Percentiles rank a stretch among this genome's conserved stretches.
Evolutionary conservation across 1,284 basidiomycete species (phyloP).

Genomic region (Laetiporus sulphureus): DNA sequence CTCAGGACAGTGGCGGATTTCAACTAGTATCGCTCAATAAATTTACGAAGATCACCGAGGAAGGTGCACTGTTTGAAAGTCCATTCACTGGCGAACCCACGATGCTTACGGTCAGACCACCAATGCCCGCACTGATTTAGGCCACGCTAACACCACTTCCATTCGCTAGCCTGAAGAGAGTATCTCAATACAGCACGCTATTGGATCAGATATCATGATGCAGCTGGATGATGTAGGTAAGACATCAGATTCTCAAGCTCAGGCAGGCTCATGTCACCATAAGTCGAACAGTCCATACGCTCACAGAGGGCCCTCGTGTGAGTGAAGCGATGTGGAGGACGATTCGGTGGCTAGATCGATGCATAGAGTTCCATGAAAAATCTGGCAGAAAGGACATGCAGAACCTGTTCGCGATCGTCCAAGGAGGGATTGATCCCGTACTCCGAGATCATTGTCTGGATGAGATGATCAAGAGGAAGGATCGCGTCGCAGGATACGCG

Average conservation of each 20-base stretch:
- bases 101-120: conserved; percentile 66
- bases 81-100: conserved; percentile 80
- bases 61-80: conserved; percentile 77
- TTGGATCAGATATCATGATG: conserved; percentile 89
- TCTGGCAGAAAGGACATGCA: conserved; percentile 59
- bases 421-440: conserved; percentile 67
- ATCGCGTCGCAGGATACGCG: conserved; percentile 72
- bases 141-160: neutral
- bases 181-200: conserved; percentile 79
- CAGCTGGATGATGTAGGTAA: conserved; percentile 84
- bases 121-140: neutral
- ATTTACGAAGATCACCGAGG: conserved; percentile 79
- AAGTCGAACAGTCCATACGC: conserved; percentile 51
- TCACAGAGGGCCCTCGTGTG: conserved; percentile 71
- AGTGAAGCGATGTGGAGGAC: conserved; percentile 79
- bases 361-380: conserved; percentile 64
- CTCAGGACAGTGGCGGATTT: conserved; percentile 79
- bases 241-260: conserved; percentile 18
- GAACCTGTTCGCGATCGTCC: conserved; percentile 84
- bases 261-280: neutral
- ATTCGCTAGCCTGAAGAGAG: conserved; percentile 68
- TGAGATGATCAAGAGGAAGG: conserved; percentile 71
- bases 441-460: conserved; percentile 71
- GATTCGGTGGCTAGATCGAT: conserved; percentile 80
- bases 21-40: conserved; percentile 81